Evolutionary conservation across 78 protist species (phyloP).

Genomic region (Dictyostelium intermedium): DNA sequence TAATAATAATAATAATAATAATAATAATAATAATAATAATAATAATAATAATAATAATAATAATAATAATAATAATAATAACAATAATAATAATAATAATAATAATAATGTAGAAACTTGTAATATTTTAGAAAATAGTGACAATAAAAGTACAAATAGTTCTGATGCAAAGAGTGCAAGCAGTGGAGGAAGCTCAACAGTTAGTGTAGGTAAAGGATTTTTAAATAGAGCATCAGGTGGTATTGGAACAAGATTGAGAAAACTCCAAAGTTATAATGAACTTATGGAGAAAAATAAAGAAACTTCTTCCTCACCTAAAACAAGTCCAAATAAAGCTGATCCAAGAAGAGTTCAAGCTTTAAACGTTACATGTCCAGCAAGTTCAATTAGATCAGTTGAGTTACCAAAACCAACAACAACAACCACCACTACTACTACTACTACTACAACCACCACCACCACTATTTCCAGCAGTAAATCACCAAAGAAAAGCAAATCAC

Average conservation of each 20-base stretch:
- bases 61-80: too few relatives aligned
- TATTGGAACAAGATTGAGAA: neutral
- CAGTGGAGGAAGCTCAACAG: neutral
- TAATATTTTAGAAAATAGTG: too few relatives aligned
- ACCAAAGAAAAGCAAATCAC: too few relatives aligned
- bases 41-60: neutral
- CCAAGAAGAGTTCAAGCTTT: neutral
- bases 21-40: neutral
- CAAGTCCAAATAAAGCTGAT: neutral
- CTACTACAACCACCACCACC: neutral
- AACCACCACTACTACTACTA: too few relatives aligned
- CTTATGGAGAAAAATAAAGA: neutral
- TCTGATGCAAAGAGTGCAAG: neutral
- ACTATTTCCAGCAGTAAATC: too few relatives aligned
- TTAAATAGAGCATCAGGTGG: neutral
- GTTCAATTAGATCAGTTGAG: neutral
- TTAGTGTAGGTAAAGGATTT: neutral
- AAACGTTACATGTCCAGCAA: neutral
- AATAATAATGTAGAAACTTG: neutral
- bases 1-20: neutral
- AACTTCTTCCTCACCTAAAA: neutral
- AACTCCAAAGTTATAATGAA: neutral
- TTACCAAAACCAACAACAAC: neutral
- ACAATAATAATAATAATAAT: neutral
- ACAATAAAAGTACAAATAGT: neutral